phyloP scores from a whole-genome alignment of 306 rosid species.

The Calophaca sinica region DNA sequence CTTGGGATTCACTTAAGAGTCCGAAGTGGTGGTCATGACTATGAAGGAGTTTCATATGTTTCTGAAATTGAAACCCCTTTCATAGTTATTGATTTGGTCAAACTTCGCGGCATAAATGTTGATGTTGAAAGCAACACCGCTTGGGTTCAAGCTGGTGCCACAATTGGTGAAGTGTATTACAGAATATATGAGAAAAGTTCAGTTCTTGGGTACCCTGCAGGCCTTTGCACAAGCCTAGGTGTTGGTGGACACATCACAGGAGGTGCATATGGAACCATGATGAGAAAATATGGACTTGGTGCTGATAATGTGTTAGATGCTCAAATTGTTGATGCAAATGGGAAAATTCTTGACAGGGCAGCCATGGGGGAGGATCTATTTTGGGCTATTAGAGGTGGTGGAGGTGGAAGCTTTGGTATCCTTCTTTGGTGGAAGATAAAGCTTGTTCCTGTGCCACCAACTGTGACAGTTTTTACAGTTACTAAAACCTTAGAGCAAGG shows the following conservation, averaged over 20 bases:
- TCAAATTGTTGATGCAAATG: conserved; percentile 56
- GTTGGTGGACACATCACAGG: conserved; percentile 78
- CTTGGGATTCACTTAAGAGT: conserved; percentile 59
- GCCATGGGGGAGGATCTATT: conserved; percentile 76
- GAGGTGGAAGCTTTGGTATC: conserved; percentile 72
- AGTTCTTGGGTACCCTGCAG: conserved; percentile 66
- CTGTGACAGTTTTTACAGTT: conserved; percentile 63
- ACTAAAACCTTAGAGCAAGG: conserved; percentile 53
- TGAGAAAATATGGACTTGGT: conserved; percentile 72
- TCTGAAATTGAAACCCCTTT: conserved; percentile 54
- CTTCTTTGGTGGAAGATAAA: conserved; percentile 70
- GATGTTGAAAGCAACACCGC: conserved; percentile 56
- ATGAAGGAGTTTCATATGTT: conserved; percentile 68
- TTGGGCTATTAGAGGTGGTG: conserved; percentile 84
- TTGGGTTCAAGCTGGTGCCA: conserved; percentile 76
- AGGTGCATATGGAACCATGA: conserved; percentile 73
- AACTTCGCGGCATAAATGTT: conserved; percentile 50
- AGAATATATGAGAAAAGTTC: conserved; percentile 55
- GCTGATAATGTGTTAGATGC: conserved; percentile 73
- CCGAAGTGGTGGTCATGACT: conserved; percentile 73
- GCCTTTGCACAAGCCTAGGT: conserved; percentile 63
- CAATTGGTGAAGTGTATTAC: conserved; percentile 67
- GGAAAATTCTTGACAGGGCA: conserved; percentile 58
- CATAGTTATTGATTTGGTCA: conserved; percentile 56
- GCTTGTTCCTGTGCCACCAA: conserved; percentile 65